Evolutionary conservation across 192 early-diverging fungal genomes (phyloP), one percentile per base, ranked within the genome.

Genomic region (Mortierella antarctica): DNA sequence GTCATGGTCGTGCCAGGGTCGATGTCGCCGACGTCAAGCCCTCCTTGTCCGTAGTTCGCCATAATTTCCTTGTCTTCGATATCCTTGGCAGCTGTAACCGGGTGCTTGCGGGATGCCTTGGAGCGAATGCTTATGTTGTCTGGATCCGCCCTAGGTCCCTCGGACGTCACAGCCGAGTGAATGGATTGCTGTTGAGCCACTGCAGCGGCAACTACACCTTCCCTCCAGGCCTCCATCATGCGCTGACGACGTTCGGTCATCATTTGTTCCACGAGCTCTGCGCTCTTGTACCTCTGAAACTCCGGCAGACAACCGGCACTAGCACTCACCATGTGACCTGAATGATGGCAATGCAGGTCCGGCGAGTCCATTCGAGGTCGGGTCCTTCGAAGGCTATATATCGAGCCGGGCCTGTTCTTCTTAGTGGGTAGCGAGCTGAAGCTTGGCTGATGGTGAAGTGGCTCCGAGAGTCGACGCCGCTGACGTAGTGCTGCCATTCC

Each of bases 141-240:
- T 12, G 52, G 49, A 45, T 79, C 76, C 39, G 52, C 71, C 39
- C 76, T 55, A 9, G 61, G 65, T 7, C 68, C 77, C 12, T 70
- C 70, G 64, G 52, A 62, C 4, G 64, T 65, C 11, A 68, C 70
- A 0, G 58, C 57, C 15, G 77, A 71, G 23, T 80, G 77, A 45
- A 79, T 79, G 18, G 75, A 60, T 20, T 80, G 77, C 46, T 80
- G 77, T 42, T 80, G 77, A 10, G 65, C 68, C 64, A 80, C 77
- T 0, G 77, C 63, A 15, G 77, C 77, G 2, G 70, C 77, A 7
- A 82, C 81, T 20, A 85, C 84, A 31, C 72, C 80, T 13, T 70
- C 72, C 39, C 84, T 61, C 84, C 84, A 85, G 0, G 73, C 72
- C 51, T 85, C 84, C 84, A 85, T 75, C 64, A 74, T 79, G 6